phyloP scores from a whole-genome alignment of 805 yeast genomes.

The Metschnikowia lochheadii region DNA sequence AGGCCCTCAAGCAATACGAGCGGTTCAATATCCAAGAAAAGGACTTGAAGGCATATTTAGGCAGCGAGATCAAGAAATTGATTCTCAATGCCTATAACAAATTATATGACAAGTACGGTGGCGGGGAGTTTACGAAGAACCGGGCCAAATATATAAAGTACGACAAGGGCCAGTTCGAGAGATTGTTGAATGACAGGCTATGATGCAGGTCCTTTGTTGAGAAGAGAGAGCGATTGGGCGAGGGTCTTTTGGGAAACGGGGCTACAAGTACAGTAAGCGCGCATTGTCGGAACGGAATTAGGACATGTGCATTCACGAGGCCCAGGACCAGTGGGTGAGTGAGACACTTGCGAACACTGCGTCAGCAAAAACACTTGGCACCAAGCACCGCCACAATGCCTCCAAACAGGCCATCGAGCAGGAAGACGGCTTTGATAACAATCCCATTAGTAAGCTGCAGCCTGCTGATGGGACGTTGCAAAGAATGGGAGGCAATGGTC shows the following conservation, averaged over 20 bases:
- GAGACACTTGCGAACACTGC: neutral
- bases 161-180: slow-evolving; percentile 44
- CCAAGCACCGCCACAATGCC: neutral
- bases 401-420: neutral
- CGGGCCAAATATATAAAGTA: slow-evolving; percentile 67
- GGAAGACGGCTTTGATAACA: neutral
- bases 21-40: slow-evolving; percentile 64
- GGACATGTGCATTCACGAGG: neutral
- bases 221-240: neutral
- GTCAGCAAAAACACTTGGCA: neutral
- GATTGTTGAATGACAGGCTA: slow-evolving; percentile 20
- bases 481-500: no score
- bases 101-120: slow-evolving; percentile 71
- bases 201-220: slow-evolving; percentile 1
- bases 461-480: no score
- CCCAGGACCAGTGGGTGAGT: no score
- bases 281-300: neutral
- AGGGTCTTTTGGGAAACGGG: neutral
- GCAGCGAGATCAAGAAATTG: slow-evolving; percentile 67
- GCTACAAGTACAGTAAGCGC: neutral
- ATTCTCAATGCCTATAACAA: slow-evolving; percentile 82
- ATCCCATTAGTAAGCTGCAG: no score
- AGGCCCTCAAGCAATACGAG: slow-evolving; percentile 61
- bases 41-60: slow-evolving; percentile 56
- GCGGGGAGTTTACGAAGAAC: slow-evolving; percentile 69